Conservation (phyloP, 2,329 filamentous ascomycete species). For the Coleophoma crateriformis region DNA sequence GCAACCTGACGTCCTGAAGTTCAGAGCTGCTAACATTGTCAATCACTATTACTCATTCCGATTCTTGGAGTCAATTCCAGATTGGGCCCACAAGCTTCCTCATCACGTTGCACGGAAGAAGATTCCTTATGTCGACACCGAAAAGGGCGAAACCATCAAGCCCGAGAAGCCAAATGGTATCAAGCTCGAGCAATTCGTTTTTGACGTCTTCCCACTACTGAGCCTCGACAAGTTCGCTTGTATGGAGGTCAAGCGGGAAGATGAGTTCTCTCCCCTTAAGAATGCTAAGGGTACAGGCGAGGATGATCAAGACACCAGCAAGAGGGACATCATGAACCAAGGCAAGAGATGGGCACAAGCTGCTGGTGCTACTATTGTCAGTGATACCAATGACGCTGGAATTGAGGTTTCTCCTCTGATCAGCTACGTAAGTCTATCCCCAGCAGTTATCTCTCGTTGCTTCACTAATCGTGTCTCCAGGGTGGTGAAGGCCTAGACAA, state of each 20-base stretch:
- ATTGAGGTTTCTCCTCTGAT: constrained; percentile 89
- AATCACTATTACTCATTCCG: constrained; percentile 99
- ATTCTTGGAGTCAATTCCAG: constrained; percentile 86
- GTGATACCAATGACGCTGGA: constrained; percentile 56
- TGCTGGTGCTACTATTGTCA: constrained; percentile 70
- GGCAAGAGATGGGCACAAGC: constrained; percentile 80
- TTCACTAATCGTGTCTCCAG: constrained; percentile 46
- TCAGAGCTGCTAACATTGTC: constrained; percentile 97
- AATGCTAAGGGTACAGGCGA: constrained; percentile 80
- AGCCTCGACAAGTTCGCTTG: constrained; percentile 85
- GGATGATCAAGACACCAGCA: constrained; percentile 92
- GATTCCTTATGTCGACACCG: constrained; percentile 79
- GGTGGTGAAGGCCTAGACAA: constrained; percentile 58
- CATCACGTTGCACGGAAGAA: constrained; percentile 98
- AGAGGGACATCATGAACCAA: constrained; percentile 82
- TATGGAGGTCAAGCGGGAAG: constrained; percentile 92
- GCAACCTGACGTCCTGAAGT: constrained; percentile 79
- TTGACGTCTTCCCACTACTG: constrained; percentile 93
- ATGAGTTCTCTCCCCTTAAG: constrained; percentile 97
- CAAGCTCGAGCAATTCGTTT: constrained; percentile 99
- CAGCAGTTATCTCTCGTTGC: constrained; percentile 7
- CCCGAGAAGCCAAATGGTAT: constrained; percentile 94
- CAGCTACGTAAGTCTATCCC: constrained; percentile 74
- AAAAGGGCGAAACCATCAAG: constrained; percentile 77
- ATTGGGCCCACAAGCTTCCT: constrained; percentile 79